Base-by-base conservation (phyloP, 768 basidiomycete species). In the Tylopilus sp. region DNA sequence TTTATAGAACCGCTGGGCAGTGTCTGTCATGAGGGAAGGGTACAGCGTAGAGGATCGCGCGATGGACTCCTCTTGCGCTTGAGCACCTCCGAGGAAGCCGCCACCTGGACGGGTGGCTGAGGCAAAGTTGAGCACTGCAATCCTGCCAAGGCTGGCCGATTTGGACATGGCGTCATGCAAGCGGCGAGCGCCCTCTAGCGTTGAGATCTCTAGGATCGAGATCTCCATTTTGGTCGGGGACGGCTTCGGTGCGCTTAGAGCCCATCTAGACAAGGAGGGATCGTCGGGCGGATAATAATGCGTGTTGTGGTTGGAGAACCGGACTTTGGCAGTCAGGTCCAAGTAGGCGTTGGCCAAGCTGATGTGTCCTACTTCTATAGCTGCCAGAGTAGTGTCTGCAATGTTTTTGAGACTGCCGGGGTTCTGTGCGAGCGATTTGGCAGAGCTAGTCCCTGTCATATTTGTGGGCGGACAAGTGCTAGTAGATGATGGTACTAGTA, bases 21-120 rank as follows among this genome's bases (percentile, higher is more conserved):
- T 73, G 15, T 67, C 63, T 10, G 82, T 79, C 60, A 75, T 74
- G 49, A 91, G 82, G 9, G 82, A 77, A 1, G 77, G 71, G 57
- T 83, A 87, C 6, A 91, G 69, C 6, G 83, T 85, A 11, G 87
- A 88, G 5, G 86, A 80, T 38, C 88, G 81, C 11, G 88, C 87
- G 58, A 91, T 78, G 33, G 83, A 83, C 65, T 91, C 88, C 65
- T 91, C 89, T 59, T 91, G 88, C 2, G 89, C 88, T 52, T 82
- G 80, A 0, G 86, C 80, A 15, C 88, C 89, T 49, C 67, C 75
- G 51, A 79, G 75, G 67, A 91, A 90, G 6, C 89, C 89, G 4
- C 89, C 88, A 2, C 88, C 88, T 1, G 86, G 83, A 33, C 81
- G 80, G 45, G 78, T 85, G 4, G 88, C 87, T 1, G 84, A 86